Conservation (phyloP, 768 basidiomycete species). For the Naganishia friedmannii region DNA sequence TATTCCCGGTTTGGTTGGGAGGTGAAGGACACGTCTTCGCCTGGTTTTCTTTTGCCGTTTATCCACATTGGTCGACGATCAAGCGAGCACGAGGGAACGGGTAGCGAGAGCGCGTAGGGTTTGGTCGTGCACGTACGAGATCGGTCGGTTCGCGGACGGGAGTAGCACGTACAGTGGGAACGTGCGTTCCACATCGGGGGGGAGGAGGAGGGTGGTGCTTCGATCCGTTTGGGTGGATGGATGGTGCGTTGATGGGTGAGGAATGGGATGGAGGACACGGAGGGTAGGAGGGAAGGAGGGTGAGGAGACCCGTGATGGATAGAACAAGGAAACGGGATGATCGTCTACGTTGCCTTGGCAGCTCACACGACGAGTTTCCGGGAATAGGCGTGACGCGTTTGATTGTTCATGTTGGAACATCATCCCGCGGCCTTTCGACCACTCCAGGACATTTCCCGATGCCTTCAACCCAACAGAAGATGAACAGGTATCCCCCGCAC, state of each 20-base stretch:
- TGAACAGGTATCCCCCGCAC: neutral
- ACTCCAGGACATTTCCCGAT: constrained; percentile 3
- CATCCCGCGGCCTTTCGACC: neutral
- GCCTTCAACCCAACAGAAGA: neutral
- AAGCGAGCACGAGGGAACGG: neutral
- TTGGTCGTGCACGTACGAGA: neutral
- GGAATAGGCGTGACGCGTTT: no score
- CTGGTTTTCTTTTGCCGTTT: neutral
- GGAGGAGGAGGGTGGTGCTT: neutral
- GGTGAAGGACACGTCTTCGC: constrained; percentile 10
- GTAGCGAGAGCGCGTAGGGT: neutral
- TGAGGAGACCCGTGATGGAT: neutral
- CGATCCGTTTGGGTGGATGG: constrained; percentile 12
- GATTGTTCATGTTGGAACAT: no score
- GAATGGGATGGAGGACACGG: neutral
- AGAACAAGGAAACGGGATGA: neutral
- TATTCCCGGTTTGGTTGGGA: no score
- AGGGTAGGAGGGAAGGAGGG: neutral
- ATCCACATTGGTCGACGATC: neutral
- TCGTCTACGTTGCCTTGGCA: neutral
- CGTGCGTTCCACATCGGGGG: neutral
- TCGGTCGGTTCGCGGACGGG: neutral
- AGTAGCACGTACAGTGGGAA: neutral
- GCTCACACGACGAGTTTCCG: no score
- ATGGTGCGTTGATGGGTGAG: constrained; percentile 1